Percentiles rank a stretch among this genome's conserved stretches.
phyloP scores from a whole-genome alignment of 352 stramenopile genomes.

The Elongisporangium prolatum region DNA sequence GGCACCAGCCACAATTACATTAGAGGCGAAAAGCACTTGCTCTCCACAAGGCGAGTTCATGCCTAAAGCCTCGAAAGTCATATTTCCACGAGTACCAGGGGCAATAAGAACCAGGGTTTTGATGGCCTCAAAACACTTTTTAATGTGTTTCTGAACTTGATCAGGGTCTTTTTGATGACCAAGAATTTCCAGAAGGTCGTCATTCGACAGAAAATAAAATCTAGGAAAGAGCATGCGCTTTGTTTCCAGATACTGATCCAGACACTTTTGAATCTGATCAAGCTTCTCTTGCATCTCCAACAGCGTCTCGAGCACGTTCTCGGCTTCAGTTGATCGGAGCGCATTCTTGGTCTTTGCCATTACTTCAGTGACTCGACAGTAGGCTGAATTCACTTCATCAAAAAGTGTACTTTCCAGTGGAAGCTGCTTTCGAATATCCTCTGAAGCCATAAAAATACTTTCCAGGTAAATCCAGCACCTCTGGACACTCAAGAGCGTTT shows the following conservation, averaged over 20 bases:
- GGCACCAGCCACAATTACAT: conserved; percentile 85
- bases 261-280: conserved; percentile 85
- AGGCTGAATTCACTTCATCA: conserved; percentile 82
- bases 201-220: conserved; percentile 89
- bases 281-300: conserved; percentile 83
- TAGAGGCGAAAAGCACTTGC: conserved; percentile 76
- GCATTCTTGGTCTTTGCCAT: conserved; percentile 83
- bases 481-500: conserved; percentile 87
- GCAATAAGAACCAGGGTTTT: conserved; percentile 71
- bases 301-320: conserved; percentile 55
- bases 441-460: conserved; percentile 93
- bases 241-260: conserved; percentile 86
- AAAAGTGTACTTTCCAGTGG: conserved; percentile 83
- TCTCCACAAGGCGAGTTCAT: conserved; percentile 91
- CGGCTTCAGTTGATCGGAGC: conserved; percentile 56
- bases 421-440: conserved; percentile 94
- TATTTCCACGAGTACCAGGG: conserved; percentile 66
- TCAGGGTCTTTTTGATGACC: conserved; percentile 85
- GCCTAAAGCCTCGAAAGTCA: conserved; percentile 82
- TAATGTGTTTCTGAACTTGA: conserved; percentile 89
- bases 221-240: conserved; percentile 85
- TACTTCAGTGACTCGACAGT: conserved; percentile 62
- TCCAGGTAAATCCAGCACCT: conserved; percentile 95
- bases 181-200: conserved; percentile 84
- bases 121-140: conserved; percentile 91